phyloP scores from a whole-genome alignment of 345 rosid species.

The Gossypium raimondii region DNA sequence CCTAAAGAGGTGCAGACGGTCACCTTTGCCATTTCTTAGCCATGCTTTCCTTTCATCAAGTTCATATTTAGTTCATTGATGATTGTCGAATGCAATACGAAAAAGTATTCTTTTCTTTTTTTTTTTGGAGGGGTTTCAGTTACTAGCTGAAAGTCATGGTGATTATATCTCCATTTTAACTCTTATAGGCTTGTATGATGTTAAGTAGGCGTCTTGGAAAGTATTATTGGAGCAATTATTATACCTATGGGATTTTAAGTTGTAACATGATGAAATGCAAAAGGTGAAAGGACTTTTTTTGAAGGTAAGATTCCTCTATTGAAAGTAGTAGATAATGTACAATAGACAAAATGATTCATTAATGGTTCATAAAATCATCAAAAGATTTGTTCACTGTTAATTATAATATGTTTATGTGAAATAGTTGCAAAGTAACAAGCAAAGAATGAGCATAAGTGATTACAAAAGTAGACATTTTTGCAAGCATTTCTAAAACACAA shows the following conservation, averaged over 20 bases:
- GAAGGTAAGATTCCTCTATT: background rate
- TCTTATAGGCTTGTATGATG: conserved; percentile 4
- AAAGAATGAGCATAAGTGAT: too few relatives aligned
- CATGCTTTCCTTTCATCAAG: conserved; percentile 11
- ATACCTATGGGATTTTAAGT: conserved; percentile 22
- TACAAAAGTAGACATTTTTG: too few relatives aligned
- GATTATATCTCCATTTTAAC: conserved; percentile 9
- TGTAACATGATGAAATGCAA: conserved; percentile 27
- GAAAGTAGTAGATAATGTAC: background rate
- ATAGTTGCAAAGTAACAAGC: too few relatives aligned
- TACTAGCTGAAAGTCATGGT: conserved; percentile 19
- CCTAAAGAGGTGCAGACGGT: conserved; percentile 61
- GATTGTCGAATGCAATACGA: too few relatives aligned
- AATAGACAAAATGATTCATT: too few relatives aligned
- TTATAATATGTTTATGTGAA: too few relatives aligned
- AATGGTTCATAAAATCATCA: too few relatives aligned
- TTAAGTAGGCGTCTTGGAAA: conserved; percentile 13
- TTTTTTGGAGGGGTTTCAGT: background rate
- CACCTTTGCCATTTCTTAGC: conserved; percentile 52
- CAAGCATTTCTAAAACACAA: too few relatives aligned
- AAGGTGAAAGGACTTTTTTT: background rate
- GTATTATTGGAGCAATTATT: conserved; percentile 2
- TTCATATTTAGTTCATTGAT: background rate
- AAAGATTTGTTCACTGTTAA: too few relatives aligned
- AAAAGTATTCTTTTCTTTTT: conserved; percentile 6